Conservation (phyloP, 306 rosid genomes). For the Citrullus mucosospermus region DNA sequence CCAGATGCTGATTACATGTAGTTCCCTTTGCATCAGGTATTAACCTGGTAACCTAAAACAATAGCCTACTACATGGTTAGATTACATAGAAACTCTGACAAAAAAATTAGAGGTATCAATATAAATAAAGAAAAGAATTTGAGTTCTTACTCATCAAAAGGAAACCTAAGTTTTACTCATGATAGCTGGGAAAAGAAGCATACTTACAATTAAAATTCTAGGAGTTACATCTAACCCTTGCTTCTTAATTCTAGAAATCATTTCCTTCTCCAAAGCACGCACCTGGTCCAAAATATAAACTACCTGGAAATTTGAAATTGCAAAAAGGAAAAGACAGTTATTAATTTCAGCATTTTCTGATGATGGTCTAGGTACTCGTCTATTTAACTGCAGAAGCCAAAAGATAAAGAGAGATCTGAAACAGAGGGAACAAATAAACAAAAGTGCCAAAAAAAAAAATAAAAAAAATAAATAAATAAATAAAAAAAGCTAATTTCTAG, state of each 20-base stretch:
- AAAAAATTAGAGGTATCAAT: neutral
- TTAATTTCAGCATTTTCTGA: neutral
- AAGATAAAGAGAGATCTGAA: neutral
- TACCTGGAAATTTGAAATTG: slow-evolving; percentile 31
- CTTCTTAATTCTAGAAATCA: slow-evolving; percentile 65
- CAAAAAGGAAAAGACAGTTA: neutral
- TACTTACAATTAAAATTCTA: slow-evolving; percentile 68
- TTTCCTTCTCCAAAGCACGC: slow-evolving; percentile 89
- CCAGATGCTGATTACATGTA: slow-evolving; percentile 86
- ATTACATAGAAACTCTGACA: neutral
- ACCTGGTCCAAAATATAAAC: slow-evolving; percentile 96
- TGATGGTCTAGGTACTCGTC: neutral
- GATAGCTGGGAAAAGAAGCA: neutral
- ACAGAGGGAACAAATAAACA: neutral
- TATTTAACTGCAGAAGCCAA: neutral
- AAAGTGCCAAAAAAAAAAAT: neutral
- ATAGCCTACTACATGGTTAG: neutral
- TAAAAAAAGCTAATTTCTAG: neutral
- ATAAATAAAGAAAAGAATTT: neutral
- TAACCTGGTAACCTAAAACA: slow-evolving; percentile 56
- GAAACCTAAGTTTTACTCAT: neutral
- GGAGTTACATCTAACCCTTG: slow-evolving; percentile 76
- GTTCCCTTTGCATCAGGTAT: slow-evolving; percentile 93
- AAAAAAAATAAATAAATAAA: too few relatives aligned
- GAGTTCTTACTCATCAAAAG: neutral